A percentile compares a stretch with the other conserved stretches of the same genome.
phyloP scores from a whole-genome alignment of 2,329 filamentous ascomycete species.

The Nemania bipapillata region DNA sequence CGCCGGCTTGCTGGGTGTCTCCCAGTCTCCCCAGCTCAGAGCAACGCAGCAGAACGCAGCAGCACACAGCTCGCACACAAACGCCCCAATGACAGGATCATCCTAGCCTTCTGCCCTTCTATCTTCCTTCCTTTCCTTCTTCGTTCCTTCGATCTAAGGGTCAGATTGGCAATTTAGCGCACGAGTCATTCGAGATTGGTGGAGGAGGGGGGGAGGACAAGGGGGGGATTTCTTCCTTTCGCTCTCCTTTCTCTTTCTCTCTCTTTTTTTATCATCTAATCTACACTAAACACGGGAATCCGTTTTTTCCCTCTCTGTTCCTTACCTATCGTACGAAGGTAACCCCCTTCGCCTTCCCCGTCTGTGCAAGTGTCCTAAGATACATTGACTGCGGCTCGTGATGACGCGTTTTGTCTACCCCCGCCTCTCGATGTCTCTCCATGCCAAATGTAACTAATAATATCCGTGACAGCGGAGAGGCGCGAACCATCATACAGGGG shows the following conservation, averaged over 20 bases:
- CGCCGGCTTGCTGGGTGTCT: constrained; percentile 14
- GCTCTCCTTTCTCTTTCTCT: not conserved
- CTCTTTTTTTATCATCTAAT: no score
- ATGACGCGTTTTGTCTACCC: not conserved
- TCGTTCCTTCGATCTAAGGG: not conserved
- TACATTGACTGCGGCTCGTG: constrained; percentile 12
- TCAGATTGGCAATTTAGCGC: not conserved
- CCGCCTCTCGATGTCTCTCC: not conserved
- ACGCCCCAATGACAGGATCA: not conserved
- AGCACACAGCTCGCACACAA: not conserved
- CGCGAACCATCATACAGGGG: not conserved
- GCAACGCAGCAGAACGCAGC: not conserved
- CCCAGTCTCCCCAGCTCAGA: no score
- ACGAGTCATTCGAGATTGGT: not conserved
- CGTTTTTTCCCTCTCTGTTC: no score
- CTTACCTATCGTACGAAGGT: not conserved
- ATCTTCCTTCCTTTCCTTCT: not conserved
- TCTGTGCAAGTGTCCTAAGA: constrained; percentile 22
- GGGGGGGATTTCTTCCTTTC: not conserved
- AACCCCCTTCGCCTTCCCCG: constrained; percentile 25
- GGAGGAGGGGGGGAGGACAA: not conserved
- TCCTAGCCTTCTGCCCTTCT: not conserved
- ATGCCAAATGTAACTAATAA: constrained; percentile 5
- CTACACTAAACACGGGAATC: not conserved
- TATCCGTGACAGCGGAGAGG: constrained; percentile 13